phyloP scores from a whole-genome alignment of 768 basidiomycete genomes.

The Suillus fuscotomentosus region DNA sequence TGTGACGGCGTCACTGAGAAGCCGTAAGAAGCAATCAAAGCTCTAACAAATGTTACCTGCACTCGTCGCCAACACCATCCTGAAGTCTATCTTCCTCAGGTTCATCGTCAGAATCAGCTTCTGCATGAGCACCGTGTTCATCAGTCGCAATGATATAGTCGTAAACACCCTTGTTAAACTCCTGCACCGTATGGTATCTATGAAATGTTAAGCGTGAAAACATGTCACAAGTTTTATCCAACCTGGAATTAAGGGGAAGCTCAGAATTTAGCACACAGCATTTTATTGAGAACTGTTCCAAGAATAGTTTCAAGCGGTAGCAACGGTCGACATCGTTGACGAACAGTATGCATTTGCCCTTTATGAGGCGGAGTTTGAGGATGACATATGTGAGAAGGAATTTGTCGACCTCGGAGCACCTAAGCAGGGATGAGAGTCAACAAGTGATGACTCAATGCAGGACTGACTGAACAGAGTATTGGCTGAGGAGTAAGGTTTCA shows the following conservation, averaged over 20 bases:
- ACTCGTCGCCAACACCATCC: conserved; percentile 21
- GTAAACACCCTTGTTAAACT: conserved; percentile 98
- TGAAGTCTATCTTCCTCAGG: conserved; percentile 27
- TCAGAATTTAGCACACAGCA: conserved; percentile 96
- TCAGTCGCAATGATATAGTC: conserved; percentile 99
- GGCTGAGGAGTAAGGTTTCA: conserved; percentile 75
- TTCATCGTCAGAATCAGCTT: conserved; percentile 50
- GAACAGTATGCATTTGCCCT: conserved; percentile 95
- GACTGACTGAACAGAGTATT: conserved; percentile 77
- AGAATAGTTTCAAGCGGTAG: conserved; percentile 95
- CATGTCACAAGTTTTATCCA: not conserved
- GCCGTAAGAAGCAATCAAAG: conserved; percentile 18
- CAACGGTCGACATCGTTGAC: conserved; percentile 95
- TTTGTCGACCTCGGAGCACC: conserved; percentile 94
- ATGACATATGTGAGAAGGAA: conserved; percentile 96
- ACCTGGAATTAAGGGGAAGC: conserved; percentile 92
- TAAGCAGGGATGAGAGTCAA: conserved; percentile 24
- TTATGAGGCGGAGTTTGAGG: conserved; percentile 92
- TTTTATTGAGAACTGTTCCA: conserved; percentile 97
- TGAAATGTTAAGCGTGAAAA: not conserved
- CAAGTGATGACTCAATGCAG: not conserved
- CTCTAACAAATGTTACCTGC: conserved; percentile 20
- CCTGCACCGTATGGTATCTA: conserved; percentile 95
- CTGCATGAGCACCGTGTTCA: conserved; percentile 63
- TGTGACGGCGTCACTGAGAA: conserved; percentile 55